Evolutionary conservation across 345 rosid species (phyloP).

Genomic region (Rhizophora mangle): DNA sequence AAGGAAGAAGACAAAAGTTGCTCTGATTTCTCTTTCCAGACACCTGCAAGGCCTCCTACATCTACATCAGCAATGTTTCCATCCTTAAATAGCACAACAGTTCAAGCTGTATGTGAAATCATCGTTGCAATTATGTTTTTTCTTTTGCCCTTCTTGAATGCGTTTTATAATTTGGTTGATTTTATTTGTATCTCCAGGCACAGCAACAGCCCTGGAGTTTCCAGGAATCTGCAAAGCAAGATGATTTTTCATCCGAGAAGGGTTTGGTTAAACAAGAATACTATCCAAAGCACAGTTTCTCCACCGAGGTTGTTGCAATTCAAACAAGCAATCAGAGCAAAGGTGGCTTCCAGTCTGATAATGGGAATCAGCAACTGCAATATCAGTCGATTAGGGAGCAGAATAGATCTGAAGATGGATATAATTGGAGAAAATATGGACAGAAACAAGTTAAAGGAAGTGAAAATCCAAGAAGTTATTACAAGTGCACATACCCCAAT

Average conservation of each 20-base stretch:
- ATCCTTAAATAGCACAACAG: constrained; percentile 25
- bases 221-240: constrained; percentile 41
- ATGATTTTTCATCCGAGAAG: constrained; percentile 17
- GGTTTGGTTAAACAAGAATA: constrained; percentile 21
- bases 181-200: constrained; percentile 22
- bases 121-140: not conserved
- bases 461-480: constrained; percentile 91
- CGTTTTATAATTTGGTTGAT: constrained; percentile 1
- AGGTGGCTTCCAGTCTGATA: constrained; percentile 33
- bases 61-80: constrained; percentile 26
- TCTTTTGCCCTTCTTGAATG: not conserved
- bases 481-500: constrained; percentile 75
- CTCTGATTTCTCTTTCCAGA: constrained; percentile 61
- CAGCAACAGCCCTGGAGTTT: constrained; percentile 50
- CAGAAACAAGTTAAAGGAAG: constrained; percentile 96
- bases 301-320: constrained; percentile 41
- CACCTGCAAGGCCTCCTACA: constrained; percentile 31
- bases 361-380: constrained; percentile 32
- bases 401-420: constrained; percentile 78
- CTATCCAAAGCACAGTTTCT: constrained; percentile 33
- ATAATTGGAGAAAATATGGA: constrained; percentile 96
- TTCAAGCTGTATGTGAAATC: constrained; percentile 35
- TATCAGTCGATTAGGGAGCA: constrained; percentile 47
- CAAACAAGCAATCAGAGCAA: constrained; percentile 34
- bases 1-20: constrained; percentile 42